A percentile compares a stretch with the other conserved stretches of the same genome.
phyloP scores from a whole-genome alignment of 768 basidiomycete species.

The Gelatoporia subvermispora region DNA sequence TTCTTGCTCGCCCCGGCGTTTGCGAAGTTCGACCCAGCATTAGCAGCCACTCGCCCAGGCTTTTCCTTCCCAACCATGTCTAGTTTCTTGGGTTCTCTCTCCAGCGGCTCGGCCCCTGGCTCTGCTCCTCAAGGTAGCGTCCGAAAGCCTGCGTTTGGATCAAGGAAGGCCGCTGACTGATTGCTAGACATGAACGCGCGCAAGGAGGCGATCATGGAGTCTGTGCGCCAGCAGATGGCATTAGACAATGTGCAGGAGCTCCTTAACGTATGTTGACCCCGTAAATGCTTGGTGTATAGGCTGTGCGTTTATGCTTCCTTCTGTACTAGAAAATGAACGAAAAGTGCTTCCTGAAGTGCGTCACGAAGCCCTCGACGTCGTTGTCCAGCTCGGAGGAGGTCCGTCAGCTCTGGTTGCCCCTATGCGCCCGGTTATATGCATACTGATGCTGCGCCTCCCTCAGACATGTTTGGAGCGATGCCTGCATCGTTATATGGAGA shows the following conservation, averaged over 20 bases:
- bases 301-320: not conserved
- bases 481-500: slow-evolving; percentile 80
- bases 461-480: slow-evolving; percentile 75
- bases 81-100: slow-evolving; percentile 3
- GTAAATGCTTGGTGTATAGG: not conserved
- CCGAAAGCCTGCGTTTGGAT: not conserved
- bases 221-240: slow-evolving; percentile 65
- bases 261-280: slow-evolving; percentile 51
- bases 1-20: not conserved
- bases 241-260: slow-evolving; percentile 77
- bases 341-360: slow-evolving; percentile 72
- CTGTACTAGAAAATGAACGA: slow-evolving; percentile 65
- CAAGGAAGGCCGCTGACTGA: too few species aligned
- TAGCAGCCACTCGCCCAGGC: not conserved
- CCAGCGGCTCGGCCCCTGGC: slow-evolving; percentile 2
- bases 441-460: too few species aligned
- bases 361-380: slow-evolving; percentile 68
- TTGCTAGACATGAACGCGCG: slow-evolving; percentile 32
- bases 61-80: not conserved
- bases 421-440: not conserved
- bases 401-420: slow-evolving; percentile 4
- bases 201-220: slow-evolving; percentile 49
- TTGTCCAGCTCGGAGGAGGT: slow-evolving; percentile 74
- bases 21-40: too few species aligned
- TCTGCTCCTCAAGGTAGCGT: slow-evolving; percentile 10